Percentiles rank a stretch among this genome's conserved stretches.
Conservation (phyloP, 768 basidiomycete species). For the Russula lepida region DNA sequence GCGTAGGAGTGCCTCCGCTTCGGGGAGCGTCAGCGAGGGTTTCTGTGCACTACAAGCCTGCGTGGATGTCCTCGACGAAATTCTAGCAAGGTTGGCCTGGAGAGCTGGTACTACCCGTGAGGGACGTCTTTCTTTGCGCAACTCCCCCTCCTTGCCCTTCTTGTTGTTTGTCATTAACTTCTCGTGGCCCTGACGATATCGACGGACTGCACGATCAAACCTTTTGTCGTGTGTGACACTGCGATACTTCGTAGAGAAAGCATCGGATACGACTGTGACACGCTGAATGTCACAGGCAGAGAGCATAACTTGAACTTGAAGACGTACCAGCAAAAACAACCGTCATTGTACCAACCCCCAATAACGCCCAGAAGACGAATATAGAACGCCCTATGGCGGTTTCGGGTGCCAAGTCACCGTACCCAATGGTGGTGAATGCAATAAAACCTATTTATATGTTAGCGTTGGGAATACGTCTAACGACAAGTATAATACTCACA, state of each 20-base stretch:
- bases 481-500: slow-evolving; percentile 36
- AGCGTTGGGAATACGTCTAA: neutral
- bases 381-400: slow-evolving; percentile 66
- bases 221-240: slow-evolving; percentile 6
- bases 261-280: slow-evolving; percentile 51
- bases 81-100: neutral
- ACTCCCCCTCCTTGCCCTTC: too few species aligned
- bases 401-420: slow-evolving; percentile 54
- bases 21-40: neutral
- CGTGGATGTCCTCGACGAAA: neutral
- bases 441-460: slow-evolving; percentile 44
- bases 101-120: slow-evolving; percentile 2
- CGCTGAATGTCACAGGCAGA: neutral
- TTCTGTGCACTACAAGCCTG: neutral
- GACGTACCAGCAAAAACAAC: slow-evolving; percentile 59
- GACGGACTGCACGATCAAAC: slow-evolving; percentile 19
- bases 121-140: neutral
- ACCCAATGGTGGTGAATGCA: slow-evolving; percentile 68
- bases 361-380: slow-evolving; percentile 70
- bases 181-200: slow-evolving; percentile 12
- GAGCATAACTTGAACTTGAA: neutral
- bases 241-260: slow-evolving; percentile 51
- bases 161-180: neutral
- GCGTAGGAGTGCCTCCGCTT: slow-evolving; percentile 22
- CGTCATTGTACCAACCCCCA: slow-evolving; percentile 71